phyloP scores from a whole-genome alignment of 805 yeast genomes.

The Myxozyma kluyveri region DNA sequence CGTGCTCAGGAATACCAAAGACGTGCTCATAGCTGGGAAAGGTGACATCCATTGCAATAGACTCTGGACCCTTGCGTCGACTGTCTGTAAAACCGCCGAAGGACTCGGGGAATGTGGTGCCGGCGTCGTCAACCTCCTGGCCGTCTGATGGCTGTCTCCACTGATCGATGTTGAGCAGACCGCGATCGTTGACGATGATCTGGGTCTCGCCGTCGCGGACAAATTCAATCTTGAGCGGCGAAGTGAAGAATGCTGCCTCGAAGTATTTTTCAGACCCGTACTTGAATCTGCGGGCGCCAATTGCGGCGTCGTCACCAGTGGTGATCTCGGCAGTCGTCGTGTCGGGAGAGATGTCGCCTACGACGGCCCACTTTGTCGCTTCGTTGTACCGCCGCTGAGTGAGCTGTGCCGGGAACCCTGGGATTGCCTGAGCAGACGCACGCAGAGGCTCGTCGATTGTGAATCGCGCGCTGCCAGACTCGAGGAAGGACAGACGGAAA shows the following conservation, averaged over 20 bases:
- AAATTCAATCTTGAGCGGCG: constrained; percentile 53
- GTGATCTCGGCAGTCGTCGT: constrained; percentile 13
- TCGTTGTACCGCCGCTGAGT: constrained; percentile 57
- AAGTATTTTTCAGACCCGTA: constrained; percentile 46
- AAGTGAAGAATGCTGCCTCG: constrained; percentile 44
- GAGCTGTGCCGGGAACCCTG: constrained; percentile 37
- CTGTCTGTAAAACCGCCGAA: constrained; percentile 69
- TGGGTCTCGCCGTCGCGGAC: constrained; percentile 47
- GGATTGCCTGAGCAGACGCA: constrained; percentile 14
- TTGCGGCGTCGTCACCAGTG: constrained; percentile 8
- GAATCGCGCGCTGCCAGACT: constrained; percentile 59
- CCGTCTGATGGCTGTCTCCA: constrained; percentile 48
- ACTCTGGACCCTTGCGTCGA: constrained; percentile 82
- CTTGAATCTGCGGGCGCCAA: constrained; percentile 12
- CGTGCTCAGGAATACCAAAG: constrained; percentile 97
- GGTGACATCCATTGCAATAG: constrained; percentile 74
- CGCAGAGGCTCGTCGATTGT: constrained; percentile 64
- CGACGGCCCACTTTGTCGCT: constrained; percentile 59
- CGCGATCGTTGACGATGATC: constrained; percentile 63
- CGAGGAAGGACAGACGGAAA: constrained; percentile 55
- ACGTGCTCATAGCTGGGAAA: constrained; percentile 61
- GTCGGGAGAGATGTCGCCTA: constrained; percentile 29
- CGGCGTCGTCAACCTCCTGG: neutral
- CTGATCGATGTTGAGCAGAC: constrained; percentile 81
- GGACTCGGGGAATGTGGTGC: constrained; percentile 56